Conservation (phyloP, 2,329 filamentous ascomycete genomes). For the Stemphylium lycopersici region DNA sequence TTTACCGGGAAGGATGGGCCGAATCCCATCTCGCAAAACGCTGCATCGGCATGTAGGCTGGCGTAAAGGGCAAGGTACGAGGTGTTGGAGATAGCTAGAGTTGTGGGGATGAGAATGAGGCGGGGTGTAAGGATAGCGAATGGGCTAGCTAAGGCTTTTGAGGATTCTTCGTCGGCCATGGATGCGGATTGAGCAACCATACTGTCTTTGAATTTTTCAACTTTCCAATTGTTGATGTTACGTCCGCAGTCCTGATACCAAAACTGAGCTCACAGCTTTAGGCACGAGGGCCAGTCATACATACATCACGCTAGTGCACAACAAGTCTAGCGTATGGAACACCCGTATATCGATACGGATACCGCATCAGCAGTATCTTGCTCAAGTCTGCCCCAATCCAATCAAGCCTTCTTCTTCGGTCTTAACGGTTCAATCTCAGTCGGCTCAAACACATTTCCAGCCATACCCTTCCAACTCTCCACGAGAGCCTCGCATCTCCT, state of each 20-base stretch:
- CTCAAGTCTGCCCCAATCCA: neutral
- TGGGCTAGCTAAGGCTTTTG: neutral
- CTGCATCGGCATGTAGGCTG: neutral
- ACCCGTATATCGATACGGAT: no score
- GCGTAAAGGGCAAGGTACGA: conserved; percentile 4
- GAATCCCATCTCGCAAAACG: conserved; percentile 2
- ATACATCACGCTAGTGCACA: neutral
- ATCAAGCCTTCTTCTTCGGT: conserved; percentile 3
- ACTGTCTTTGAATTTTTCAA: no score
- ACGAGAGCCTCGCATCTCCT: conserved; percentile 20
- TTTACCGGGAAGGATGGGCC: neutral
- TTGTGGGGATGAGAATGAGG: conserved; percentile 1
- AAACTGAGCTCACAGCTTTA: neutral
- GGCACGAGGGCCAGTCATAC: neutral
- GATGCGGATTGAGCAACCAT: neutral
- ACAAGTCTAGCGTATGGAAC: neutral
- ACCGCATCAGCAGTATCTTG: no score
- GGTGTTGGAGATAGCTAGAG: neutral
- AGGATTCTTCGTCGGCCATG: neutral
- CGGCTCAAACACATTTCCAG: conserved; percentile 13
- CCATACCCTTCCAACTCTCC: conserved; percentile 18
- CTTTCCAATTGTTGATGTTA: no score
- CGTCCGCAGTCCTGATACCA: no score
- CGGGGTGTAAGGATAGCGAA: conserved; percentile 1
- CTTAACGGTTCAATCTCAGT: conserved; percentile 13